These are phyloP conservation scores for Fremontodendron californicum DNA, from an alignment of 345 rosid species.

Conservation along the genomic window DNA sequence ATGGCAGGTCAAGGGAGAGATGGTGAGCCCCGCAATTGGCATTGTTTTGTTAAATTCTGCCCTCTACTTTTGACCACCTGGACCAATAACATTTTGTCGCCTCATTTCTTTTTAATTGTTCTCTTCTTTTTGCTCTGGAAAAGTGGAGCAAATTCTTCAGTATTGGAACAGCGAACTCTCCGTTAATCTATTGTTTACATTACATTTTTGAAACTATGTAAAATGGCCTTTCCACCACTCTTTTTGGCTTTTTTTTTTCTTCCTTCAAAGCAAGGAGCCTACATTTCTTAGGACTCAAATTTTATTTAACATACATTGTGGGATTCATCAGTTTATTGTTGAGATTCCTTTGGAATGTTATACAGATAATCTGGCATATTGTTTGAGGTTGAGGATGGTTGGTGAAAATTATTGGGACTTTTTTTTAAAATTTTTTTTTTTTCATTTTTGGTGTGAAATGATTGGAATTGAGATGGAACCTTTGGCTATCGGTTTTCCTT, in stretches of 20 bases:
- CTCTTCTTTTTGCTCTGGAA: slow-evolving; percentile 32
- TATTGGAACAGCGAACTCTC: slow-evolving; percentile 25
- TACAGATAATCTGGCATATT: background rate
- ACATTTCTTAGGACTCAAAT: slow-evolving; percentile 27
- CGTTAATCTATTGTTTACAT: slow-evolving; percentile 25
- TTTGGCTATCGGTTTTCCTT: background rate
- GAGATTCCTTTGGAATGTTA: slow-evolving; percentile 1
- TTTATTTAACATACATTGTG: slow-evolving; percentile 22
- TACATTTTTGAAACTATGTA: slow-evolving; percentile 27
- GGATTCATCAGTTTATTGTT: slow-evolving; percentile 21
- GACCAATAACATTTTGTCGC: slow-evolving; percentile 36
- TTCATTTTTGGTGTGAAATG: background rate
- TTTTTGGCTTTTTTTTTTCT: background rate
- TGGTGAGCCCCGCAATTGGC: slow-evolving; percentile 43
- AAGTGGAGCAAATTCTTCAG: slow-evolving; percentile 35
- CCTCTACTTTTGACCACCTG: slow-evolving; percentile 27
- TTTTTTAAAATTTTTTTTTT: background rate
- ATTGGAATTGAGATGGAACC: background rate
- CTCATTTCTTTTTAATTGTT: slow-evolving; percentile 16
- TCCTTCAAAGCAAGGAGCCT: slow-evolving; percentile 26
- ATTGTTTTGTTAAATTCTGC: slow-evolving; percentile 20
- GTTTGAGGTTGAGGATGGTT: background rate
- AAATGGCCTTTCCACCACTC: slow-evolving; percentile 21
- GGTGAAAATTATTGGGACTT: background rate
- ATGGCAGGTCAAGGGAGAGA: slow-evolving; percentile 59